Evolutionary conservation across 345 rosid genomes (phyloP).

Genomic region (Corchorus capsularis): DNA sequence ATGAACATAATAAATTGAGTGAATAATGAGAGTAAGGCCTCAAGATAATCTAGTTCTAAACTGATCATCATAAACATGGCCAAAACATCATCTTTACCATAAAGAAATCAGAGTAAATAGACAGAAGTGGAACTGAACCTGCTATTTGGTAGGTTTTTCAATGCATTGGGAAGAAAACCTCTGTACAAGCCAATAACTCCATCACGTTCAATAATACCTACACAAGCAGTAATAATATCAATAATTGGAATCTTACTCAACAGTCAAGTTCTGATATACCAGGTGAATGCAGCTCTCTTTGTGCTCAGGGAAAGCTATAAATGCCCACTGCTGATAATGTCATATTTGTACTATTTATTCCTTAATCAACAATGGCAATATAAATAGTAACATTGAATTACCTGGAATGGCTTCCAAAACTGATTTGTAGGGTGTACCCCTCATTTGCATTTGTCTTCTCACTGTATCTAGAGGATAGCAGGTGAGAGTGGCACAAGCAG

Average conservation of each 20-base stretch:
- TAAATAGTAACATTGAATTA: constrained; percentile 20
- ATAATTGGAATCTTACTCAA: neutral
- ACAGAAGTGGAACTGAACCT: constrained; percentile 48
- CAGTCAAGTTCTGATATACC: constrained; percentile 1
- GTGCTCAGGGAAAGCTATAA: neutral
- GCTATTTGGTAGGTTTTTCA: constrained; percentile 92
- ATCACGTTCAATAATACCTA: constrained; percentile 77
- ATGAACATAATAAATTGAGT: neutral
- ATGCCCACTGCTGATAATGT: constrained; percentile 14
- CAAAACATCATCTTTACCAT: no score
- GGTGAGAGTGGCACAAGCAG: constrained; percentile 82
- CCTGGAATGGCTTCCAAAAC: constrained; percentile 88
- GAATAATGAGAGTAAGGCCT: neutral
- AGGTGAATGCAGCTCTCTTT: constrained; percentile 5
- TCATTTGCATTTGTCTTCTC: constrained; percentile 99
- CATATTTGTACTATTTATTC: neutral
- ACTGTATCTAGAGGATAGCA: constrained; percentile 97
- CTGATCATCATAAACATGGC: no score
- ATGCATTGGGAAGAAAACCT: constrained; percentile 92
- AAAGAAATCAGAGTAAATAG: neutral
- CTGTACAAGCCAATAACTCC: constrained; percentile 80
- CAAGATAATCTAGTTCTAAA: neutral
- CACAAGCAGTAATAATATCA: constrained; percentile 10
- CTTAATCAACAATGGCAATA: constrained; percentile 10
- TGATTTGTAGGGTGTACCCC: constrained; percentile 80